phyloP scores from a whole-genome alignment of 495 filamentous ascomycete genomes.

The Staphylotrichum tortipilum region DNA sequence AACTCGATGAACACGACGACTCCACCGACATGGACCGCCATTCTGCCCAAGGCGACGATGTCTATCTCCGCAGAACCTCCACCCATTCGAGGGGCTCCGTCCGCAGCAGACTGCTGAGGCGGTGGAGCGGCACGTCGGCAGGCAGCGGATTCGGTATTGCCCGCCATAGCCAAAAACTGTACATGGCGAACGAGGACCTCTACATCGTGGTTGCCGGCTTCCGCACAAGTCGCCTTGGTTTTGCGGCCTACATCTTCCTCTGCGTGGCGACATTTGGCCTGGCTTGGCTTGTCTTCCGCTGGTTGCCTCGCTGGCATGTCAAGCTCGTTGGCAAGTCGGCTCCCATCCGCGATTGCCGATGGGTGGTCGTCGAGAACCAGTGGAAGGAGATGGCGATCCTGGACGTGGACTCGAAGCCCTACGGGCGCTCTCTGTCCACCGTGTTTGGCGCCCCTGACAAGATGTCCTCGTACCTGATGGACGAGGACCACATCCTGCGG shows the following conservation, averaged over 20 bases:
- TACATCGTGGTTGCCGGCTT: constrained; percentile 91
- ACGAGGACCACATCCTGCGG: constrained; percentile 72
- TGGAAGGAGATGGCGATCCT: constrained; percentile 84
- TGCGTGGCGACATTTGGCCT: constrained; percentile 67
- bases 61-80: constrained; percentile 35
- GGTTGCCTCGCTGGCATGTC: constrained; percentile 83
- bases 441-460: constrained; percentile 66
- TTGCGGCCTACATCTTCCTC: constrained; percentile 55
- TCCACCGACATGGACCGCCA: constrained; percentile 37
- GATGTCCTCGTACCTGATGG: constrained; percentile 46
- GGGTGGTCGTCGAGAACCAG: constrained; percentile 95
- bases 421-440: constrained; percentile 75
- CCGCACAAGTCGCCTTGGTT: constrained; percentile 60
- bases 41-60: constrained; percentile 29
- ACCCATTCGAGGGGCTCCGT: constrained; percentile 48
- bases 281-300: constrained; percentile 75
- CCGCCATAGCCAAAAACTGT: constrained; percentile 74
- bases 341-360: constrained; percentile 63
- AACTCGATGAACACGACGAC: constrained; percentile 28
- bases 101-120: constrained; percentile 63
- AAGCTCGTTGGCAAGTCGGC: constrained; percentile 59
- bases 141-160: constrained; percentile 49
- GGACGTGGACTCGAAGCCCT: constrained; percentile 53
- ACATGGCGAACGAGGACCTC: constrained; percentile 87
- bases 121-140: constrained; percentile 52